phyloP scores from a whole-genome alignment of 169 alveolate genomes.

The Eimeria nieschulzi region DNA sequence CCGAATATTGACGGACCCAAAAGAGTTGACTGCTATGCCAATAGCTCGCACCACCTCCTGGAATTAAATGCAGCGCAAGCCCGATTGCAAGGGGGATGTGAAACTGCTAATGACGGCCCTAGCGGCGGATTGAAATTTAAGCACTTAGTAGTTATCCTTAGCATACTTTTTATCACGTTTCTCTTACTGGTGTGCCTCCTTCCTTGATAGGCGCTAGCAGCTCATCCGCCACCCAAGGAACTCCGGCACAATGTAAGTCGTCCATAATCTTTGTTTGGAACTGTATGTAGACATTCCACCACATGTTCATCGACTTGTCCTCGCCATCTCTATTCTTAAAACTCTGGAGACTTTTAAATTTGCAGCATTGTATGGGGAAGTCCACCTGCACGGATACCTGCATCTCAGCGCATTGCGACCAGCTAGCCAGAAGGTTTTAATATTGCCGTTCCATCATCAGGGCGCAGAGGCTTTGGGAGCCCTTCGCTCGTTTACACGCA shows the following conservation, averaged over 20 bases:
- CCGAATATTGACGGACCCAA: conserved; percentile 18
- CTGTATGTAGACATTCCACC: conserved; percentile 67
- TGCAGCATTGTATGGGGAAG: conserved; percentile 66
- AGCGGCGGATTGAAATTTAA: too few species aligned
- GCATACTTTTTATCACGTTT: background rate
- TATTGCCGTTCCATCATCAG: background rate
- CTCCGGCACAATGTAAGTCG: conserved; percentile 25
- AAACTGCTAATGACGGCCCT: background rate
- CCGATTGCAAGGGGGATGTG: background rate
- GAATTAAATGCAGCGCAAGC: background rate
- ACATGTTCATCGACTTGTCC: conserved; percentile 66
- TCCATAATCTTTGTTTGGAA: conserved; percentile 57
- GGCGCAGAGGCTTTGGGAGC: too few species aligned
- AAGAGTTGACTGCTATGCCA: conserved; percentile 65
- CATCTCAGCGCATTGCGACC: background rate
- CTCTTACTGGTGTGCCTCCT: conserved; percentile 17
- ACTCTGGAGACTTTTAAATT: conserved; percentile 48
- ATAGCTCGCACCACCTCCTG: conserved; percentile 30
- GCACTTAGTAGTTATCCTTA: too few species aligned
- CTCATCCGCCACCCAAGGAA: conserved; percentile 63
- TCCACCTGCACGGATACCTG: conserved; percentile 58
- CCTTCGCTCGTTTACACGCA: too few species aligned
- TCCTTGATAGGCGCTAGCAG: conserved; percentile 52
- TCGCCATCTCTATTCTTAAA: conserved; percentile 38
- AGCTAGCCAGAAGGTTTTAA: background rate